Percentiles rank a stretch among this genome's conserved stretches.
Conservation (phyloP, 208 protist genomes). For the Sergeia podlipaevii region DNA sequence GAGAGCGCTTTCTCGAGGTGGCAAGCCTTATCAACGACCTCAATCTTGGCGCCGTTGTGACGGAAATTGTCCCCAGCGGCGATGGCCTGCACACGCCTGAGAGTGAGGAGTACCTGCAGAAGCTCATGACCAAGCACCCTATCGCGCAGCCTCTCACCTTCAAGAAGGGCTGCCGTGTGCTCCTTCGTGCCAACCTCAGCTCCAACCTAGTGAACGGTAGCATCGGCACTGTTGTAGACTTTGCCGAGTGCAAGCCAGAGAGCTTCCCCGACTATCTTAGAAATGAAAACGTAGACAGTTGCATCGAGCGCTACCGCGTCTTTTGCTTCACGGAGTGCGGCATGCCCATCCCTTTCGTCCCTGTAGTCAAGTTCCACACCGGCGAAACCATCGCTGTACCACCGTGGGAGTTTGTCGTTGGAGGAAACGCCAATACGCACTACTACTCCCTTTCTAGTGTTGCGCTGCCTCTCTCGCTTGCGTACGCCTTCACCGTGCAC, state of each 20-base stretch:
- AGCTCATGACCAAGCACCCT: conserved; percentile 75
- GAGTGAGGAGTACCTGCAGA: conserved; percentile 73
- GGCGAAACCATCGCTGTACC: conserved; percentile 70
- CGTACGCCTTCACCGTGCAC: conserved; percentile 90
- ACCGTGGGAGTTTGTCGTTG: conserved; percentile 82
- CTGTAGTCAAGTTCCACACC: conserved; percentile 85
- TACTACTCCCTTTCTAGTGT: conserved; percentile 79
- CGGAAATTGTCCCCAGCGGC: conserved; percentile 74
- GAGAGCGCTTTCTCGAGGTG: conserved; percentile 74
- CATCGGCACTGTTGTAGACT: conserved; percentile 85
- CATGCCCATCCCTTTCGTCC: conserved; percentile 74
- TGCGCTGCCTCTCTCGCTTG: conserved; percentile 69
- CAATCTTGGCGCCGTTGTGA: conserved; percentile 68
- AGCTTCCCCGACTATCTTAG: conserved; percentile 71
- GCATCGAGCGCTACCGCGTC: conserved; percentile 76
- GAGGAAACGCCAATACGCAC: conserved; percentile 61
- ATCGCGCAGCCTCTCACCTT: conserved; percentile 80
- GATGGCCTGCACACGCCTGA: conserved; percentile 80
- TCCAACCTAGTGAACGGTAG: conserved; percentile 83
- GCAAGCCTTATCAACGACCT: conserved; percentile 74
- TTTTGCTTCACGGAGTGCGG: conserved; percentile 81
- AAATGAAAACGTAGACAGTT: conserved; percentile 42
- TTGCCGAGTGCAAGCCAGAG: conserved; percentile 64
- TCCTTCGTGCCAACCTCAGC: conserved; percentile 75
- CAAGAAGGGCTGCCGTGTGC: conserved; percentile 84